Evolutionary conservation across 2,329 filamentous ascomycete genomes (phyloP).

Genomic region (Didymella exigua): DNA sequence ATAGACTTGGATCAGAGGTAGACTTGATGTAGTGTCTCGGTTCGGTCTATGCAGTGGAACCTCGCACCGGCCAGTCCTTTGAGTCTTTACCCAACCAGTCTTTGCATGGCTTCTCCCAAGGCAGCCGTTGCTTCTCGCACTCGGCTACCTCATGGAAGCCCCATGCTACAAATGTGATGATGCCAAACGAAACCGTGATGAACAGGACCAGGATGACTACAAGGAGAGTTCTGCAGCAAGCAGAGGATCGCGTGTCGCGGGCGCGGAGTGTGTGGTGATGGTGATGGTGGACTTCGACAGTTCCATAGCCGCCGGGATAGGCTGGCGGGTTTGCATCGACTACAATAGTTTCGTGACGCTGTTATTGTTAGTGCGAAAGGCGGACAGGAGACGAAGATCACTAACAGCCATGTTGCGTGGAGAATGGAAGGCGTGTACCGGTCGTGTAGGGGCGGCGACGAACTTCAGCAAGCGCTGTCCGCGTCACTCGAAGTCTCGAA

Average conservation of each 20-base stretch:
- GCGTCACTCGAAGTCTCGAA: neutral
- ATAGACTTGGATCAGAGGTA: neutral
- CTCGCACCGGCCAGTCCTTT: slow-evolving; percentile 27
- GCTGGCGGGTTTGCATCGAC: slow-evolving; percentile 25
- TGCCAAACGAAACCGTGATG: slow-evolving; percentile 22
- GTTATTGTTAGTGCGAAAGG: neutral
- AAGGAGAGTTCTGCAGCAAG: slow-evolving; percentile 24
- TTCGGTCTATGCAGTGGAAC: neutral
- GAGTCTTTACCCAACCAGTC: slow-evolving; percentile 29
- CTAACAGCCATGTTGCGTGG: slow-evolving; percentile 11
- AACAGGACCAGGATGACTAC: slow-evolving; percentile 20
- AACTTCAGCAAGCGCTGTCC: neutral
- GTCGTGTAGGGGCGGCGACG: neutral
- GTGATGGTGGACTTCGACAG: slow-evolving; percentile 28
- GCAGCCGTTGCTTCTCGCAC: slow-evolving; percentile 31
- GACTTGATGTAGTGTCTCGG: neutral
- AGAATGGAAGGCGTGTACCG: neutral
- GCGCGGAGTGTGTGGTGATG: slow-evolving; percentile 22
- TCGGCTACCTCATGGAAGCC: slow-evolving; percentile 33
- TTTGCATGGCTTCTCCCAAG: slow-evolving; percentile 33
- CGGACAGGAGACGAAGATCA: neutral
- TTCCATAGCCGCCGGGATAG: slow-evolving; percentile 29
- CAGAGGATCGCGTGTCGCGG: slow-evolving; percentile 12
- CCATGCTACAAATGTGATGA: slow-evolving; percentile 29
- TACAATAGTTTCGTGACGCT: slow-evolving; percentile 16